These are phyloP conservation scores for Backusella circina DNA, from an alignment of 192 early-diverging fungal genomes.

Conservation along the genomic window DNA sequence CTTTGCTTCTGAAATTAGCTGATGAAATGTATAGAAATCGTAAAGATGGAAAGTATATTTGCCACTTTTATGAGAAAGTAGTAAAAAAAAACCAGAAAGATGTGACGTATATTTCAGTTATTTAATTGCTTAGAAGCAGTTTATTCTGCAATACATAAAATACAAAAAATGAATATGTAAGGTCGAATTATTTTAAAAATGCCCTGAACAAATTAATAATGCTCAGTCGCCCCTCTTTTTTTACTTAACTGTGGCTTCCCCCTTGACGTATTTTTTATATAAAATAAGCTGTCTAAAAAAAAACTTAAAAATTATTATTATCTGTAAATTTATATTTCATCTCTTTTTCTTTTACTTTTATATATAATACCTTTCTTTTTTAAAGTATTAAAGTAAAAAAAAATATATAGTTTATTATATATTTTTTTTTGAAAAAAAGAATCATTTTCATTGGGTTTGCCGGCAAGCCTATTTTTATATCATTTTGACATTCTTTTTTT, in stretches of 20 bases:
- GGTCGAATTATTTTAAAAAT: slow-evolving; percentile 1
- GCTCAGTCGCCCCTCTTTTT: not conserved
- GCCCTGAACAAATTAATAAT: slow-evolving; percentile 3
- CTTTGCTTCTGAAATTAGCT: not conserved
- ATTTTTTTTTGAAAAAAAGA: not conserved
- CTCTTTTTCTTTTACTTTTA: not conserved
- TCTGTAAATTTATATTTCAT: not conserved
- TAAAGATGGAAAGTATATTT: not conserved
- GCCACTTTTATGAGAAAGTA: not conserved
- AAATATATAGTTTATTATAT: not conserved
- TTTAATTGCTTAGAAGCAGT: not conserved
- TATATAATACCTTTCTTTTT: not conserved
- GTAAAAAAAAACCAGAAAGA: not conserved
- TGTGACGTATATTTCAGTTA: not conserved
- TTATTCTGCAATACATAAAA: not conserved
- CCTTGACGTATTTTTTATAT: not conserved
- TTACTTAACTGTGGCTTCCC: not conserved
- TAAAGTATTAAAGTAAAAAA: not conserved
- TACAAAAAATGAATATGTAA: not conserved
- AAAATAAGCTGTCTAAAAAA: not conserved
- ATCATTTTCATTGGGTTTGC: not conserved
- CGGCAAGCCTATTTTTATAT: not conserved
- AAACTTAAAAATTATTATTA: not conserved
- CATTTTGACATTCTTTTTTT: not conserved
- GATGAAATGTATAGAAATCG: too few species aligned